phyloP scores from a whole-genome alignment of 2,329 filamentous ascomycete species.

The Blastomyces gilchristii region DNA sequence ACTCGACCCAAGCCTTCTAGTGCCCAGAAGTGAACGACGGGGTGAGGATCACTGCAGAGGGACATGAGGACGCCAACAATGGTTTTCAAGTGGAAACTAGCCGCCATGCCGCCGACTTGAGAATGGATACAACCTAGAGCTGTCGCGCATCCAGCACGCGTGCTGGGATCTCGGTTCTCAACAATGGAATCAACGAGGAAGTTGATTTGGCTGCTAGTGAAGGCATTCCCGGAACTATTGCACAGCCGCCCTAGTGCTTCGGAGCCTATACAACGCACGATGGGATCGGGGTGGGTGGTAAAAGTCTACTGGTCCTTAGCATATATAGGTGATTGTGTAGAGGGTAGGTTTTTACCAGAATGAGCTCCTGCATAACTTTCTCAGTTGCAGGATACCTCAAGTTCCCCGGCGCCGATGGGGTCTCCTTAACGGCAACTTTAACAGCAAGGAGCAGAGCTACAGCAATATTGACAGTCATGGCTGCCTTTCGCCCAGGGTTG shows the following conservation, averaged over 20 bases:
- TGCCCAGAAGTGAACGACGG: constrained; percentile 92
- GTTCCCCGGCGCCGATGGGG: constrained; percentile 59
- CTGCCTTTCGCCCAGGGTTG: constrained; percentile 78
- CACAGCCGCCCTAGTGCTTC: constrained; percentile 79
- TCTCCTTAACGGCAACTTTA: constrained; percentile 76
- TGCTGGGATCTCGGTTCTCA: constrained; percentile 82
- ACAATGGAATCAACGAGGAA: constrained; percentile 90
- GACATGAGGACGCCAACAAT: constrained; percentile 99
- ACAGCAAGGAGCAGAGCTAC: constrained; percentile 69
- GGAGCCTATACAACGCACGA: constrained; percentile 74
- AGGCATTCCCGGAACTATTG: constrained; percentile 70
- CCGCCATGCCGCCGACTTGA: constrained; percentile 94
- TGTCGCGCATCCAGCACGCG: constrained; percentile 86
- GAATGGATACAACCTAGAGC: constrained; percentile 88
- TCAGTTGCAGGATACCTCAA: constrained; percentile 66
- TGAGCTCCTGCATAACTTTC: constrained; percentile 55
- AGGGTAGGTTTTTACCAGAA: constrained; percentile 56
- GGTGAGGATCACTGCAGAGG: constrained; percentile 87
- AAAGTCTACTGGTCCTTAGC: constrained; percentile 46
- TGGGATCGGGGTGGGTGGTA: constrained; percentile 72
- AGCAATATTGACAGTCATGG: constrained; percentile 83
- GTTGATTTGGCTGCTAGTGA: constrained; percentile 84
- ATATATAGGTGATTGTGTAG: not conserved
- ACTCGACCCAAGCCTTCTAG: constrained; percentile 78
- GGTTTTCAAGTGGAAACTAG: constrained; percentile 89